Evolutionary conservation across 1,284 basidiomycete genomes (phyloP).

Genomic region (Hemileia vastatrix): DNA sequence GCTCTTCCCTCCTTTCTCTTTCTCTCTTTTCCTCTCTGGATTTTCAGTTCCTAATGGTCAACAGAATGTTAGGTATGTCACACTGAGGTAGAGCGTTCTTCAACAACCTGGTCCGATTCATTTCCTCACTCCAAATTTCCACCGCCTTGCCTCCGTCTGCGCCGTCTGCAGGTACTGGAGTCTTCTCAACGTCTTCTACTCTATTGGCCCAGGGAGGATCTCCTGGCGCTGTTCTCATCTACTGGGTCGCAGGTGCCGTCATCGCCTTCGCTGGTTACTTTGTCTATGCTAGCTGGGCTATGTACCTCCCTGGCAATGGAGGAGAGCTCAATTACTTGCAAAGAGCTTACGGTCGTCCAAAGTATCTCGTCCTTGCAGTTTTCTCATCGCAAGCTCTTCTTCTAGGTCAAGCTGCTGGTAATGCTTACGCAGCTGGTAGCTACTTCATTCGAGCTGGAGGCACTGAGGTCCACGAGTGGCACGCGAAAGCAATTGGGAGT

Average conservation of each 20-base stretch:
- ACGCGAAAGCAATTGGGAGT: conserved; percentile 55
- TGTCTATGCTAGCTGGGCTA: conserved; percentile 61
- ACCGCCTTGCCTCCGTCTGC: too few species aligned
- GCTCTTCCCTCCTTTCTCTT: too few species aligned
- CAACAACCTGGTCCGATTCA: too few species aligned
- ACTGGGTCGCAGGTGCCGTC: conserved; percentile 60
- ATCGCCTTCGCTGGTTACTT: conserved; percentile 55
- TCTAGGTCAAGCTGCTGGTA: conserved; percentile 54
- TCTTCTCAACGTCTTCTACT: conserved; percentile 62
- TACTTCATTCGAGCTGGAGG: conserved; percentile 51
- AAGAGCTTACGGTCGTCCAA: conserved; percentile 57
- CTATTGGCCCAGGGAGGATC: conserved; percentile 59
- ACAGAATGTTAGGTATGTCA: conserved; percentile 23
- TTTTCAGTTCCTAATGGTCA: too few species aligned
- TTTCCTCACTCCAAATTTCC: too few species aligned
- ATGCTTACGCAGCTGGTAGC: conserved; percentile 54
- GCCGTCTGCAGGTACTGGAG: conserved; percentile 55
- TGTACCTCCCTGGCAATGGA: conserved; percentile 58
- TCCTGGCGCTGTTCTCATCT: conserved; percentile 55
- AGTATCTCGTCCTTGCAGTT: conserved; percentile 55
- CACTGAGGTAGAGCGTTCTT: too few species aligned
- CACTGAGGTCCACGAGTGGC: conserved; percentile 49
- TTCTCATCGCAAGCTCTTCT: conserved; percentile 57
- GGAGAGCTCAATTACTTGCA: conserved; percentile 70
- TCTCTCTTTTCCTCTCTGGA: too few species aligned